These are phyloP conservation scores for Candida loeiensis DNA, from an alignment of 805 yeast genomes.

Conservation along the genomic window DNA sequence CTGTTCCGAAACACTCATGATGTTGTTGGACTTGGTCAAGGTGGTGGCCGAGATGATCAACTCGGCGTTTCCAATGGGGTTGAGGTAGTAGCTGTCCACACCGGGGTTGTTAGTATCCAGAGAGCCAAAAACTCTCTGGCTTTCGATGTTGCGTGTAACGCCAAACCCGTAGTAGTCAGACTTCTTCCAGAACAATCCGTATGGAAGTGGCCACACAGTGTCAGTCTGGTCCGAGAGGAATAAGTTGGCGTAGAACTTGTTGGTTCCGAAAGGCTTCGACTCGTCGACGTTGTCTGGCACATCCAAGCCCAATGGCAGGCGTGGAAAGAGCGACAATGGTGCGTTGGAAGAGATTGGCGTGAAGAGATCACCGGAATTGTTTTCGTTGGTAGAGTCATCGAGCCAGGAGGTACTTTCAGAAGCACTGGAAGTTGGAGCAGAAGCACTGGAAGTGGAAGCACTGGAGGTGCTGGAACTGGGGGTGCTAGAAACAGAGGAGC, in stretches of 20 bases:
- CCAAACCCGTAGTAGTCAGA: constrained; percentile 53
- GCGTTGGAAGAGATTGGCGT: constrained; percentile 40
- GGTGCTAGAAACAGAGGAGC: background rate
- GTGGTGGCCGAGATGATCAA: constrained; percentile 52
- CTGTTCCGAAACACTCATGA: constrained; percentile 44
- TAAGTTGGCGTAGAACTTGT: constrained; percentile 71
- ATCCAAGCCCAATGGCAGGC: constrained; percentile 41
- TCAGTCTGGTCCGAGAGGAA: constrained; percentile 52
- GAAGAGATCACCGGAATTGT: constrained; percentile 44
- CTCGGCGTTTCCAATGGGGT: constrained; percentile 55
- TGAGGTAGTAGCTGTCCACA: constrained; percentile 46
- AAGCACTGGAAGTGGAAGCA: background rate
- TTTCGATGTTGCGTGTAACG: constrained; percentile 50
- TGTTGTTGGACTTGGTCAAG: constrained; percentile 36
- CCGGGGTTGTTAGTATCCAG: constrained; percentile 41
- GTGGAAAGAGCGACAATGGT: constrained; percentile 46
- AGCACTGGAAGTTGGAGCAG: background rate
- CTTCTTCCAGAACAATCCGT: constrained; percentile 54
- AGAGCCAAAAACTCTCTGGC: constrained; percentile 46
- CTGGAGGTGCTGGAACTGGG: background rate
- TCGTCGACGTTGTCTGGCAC: constrained; percentile 48
- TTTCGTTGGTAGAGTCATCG: constrained; percentile 9
- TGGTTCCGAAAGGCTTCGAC: constrained; percentile 55
- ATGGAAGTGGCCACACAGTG: constrained; percentile 65
- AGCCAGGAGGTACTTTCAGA: background rate